These are phyloP conservation scores for Pseudogymnoascus sp. DNA, from an alignment of 2,329 filamentous ascomycete genomes.

Conservation along the genomic window DNA sequence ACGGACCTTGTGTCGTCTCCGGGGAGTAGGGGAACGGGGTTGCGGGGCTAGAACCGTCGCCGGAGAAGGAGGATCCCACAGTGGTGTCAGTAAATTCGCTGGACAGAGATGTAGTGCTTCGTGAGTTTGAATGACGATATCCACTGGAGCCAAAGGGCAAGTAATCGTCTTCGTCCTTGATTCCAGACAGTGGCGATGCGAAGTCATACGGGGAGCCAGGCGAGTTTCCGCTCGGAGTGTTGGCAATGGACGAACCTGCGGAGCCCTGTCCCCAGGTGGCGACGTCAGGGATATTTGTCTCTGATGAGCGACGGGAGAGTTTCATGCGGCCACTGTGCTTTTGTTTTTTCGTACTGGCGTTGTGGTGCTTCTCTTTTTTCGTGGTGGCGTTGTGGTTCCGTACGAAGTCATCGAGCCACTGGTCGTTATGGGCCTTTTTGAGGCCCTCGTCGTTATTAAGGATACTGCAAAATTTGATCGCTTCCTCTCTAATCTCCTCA, in stretches of 20 bases:
- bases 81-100: conserved; percentile 58
- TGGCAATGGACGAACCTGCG: conserved; percentile 45
- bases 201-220: conserved; percentile 63
- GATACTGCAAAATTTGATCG: conserved; percentile 68
- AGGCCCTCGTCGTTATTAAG: conserved; percentile 65
- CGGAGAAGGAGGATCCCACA: conserved; percentile 58
- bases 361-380: conserved; percentile 58
- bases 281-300: conserved; percentile 64
- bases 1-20: conserved; percentile 61
- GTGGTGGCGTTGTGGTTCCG: conserved; percentile 49
- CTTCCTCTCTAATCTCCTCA: conserved; percentile 77
- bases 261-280: conserved; percentile 49
- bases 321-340: conserved; percentile 42
- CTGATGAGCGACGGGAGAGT: conserved; percentile 44
- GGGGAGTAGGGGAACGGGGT: conserved; percentile 70
- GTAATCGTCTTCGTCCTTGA: conserved; percentile 56
- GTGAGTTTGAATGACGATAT: conserved; percentile 58
- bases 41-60: conserved; percentile 63
- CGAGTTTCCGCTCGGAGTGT: conserved; percentile 60
- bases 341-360: conserved; percentile 46
- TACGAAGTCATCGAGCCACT: conserved; percentile 94
- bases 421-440: conserved; percentile 60
- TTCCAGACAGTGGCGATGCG: conserved; percentile 62
- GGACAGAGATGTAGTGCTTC: conserved; percentile 58
- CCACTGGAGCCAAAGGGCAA: conserved; percentile 46